Percentiles rank a stretch among this genome's conserved stretches.
phyloP scores from a whole-genome alignment of 805 yeast genomes.

The Scheffersomyces coipomensis region DNA sequence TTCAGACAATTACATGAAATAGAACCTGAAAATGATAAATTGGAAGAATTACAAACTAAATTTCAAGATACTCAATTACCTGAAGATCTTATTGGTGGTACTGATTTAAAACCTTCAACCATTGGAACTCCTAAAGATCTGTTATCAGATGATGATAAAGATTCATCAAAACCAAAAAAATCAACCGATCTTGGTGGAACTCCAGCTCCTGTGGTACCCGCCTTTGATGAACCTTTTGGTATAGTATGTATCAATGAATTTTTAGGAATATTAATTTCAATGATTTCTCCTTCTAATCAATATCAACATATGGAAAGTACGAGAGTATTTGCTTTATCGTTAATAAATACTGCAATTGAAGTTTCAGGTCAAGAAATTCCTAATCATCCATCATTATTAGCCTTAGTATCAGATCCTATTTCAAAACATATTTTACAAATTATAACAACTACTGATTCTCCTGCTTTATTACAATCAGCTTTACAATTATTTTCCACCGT shows the following conservation, averaged over 20 bases:
- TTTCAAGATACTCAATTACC: constrained; percentile 49
- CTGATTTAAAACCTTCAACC: constrained; percentile 10
- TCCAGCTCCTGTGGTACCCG: not conserved
- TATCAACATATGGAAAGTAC: constrained; percentile 85
- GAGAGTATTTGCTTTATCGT: constrained; percentile 74
- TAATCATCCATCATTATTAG: constrained; percentile 61
- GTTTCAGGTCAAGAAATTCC: constrained; percentile 66
- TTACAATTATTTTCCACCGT: constrained; percentile 74
- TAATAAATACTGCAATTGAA: constrained; percentile 78
- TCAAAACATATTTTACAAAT: constrained; percentile 82
- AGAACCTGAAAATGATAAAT: constrained; percentile 43
- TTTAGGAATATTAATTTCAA: constrained; percentile 69
- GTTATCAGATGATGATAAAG: constrained; percentile 8
- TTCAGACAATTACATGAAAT: constrained; percentile 60
- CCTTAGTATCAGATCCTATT: constrained; percentile 73
- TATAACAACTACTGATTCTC: constrained; percentile 70
- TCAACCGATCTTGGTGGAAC: not conserved
- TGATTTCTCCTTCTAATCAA: constrained; percentile 79
- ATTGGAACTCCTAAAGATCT: constrained; percentile 14
- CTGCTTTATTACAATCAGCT: constrained; percentile 70
- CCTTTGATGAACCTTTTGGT: constrained; percentile 55
- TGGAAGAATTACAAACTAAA: constrained; percentile 47
- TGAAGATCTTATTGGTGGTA: constrained; percentile 60
- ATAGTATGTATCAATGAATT: constrained; percentile 75
- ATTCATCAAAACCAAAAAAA: constrained; percentile 11